Evolutionary conservation across 1,284 basidiomycete species (phyloP).

Genomic region (Rhodotorula sp.): DNA sequence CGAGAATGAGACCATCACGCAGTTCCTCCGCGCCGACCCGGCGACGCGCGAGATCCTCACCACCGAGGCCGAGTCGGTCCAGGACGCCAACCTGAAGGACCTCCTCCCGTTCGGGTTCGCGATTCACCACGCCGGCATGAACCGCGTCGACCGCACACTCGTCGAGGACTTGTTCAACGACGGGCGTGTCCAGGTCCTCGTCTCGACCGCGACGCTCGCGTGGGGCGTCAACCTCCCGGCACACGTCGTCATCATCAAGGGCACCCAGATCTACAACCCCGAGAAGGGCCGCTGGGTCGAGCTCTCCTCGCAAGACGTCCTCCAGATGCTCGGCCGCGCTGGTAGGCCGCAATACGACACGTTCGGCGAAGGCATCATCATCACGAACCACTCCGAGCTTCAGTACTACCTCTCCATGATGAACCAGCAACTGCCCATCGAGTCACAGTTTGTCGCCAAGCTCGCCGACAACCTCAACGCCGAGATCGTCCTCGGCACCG

Average conservation of each 20-base stretch:
- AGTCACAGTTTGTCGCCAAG: constrained; percentile 90
- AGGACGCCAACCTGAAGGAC: constrained; percentile 82
- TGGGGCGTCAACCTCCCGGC: constrained; percentile 99
- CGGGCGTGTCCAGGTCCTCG: constrained; percentile 89
- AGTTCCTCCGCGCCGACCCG: constrained; percentile 89
- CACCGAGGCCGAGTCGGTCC: constrained; percentile 79
- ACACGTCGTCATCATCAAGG: constrained; percentile 98
- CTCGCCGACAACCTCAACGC: constrained; percentile 96
- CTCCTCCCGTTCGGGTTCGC: constrained; percentile 94
- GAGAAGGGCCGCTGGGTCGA: constrained; percentile 98
- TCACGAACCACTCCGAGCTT: constrained; percentile 94
- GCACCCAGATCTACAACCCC: constrained; percentile 98
- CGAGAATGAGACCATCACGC: constrained; percentile 92
- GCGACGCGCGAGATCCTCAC: constrained; percentile 84
- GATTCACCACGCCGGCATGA: constrained; percentile 99
- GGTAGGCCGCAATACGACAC: constrained; percentile 98
- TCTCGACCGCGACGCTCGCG: constrained; percentile 95
- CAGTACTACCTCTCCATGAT: constrained; percentile 94
- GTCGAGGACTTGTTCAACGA: constrained; percentile 96
- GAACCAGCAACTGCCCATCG: constrained; percentile 96
- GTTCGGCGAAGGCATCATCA: constrained; percentile 96
- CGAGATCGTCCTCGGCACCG: constrained; percentile 93
- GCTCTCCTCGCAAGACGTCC: constrained; percentile 90
- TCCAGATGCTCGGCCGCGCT: constrained; percentile 98
- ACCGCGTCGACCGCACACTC: constrained; percentile 84